Percentiles rank a stretch among this genome's conserved stretches.
Conservation (phyloP, 257 asterid genomes). For the Gentiana straminea region DNA sequence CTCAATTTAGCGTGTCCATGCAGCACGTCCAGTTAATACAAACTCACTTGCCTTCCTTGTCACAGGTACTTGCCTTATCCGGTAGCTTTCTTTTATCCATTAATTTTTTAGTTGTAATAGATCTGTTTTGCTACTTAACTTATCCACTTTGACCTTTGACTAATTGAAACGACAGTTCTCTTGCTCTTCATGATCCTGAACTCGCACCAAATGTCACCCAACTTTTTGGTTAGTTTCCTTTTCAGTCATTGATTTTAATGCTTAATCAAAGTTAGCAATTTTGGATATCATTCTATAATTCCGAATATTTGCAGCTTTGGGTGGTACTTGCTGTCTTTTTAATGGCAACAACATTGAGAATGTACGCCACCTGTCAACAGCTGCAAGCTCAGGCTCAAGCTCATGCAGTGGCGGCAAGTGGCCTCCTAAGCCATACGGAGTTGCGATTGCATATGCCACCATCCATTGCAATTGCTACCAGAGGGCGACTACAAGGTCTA, state of each 20-base stretch:
- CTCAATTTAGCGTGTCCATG: conserved; percentile 64
- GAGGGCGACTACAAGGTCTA: conserved; percentile 96
- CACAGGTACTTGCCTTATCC: conserved; percentile 51
- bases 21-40: conserved; percentile 84
- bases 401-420: conserved; percentile 78
- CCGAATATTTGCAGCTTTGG: conserved; percentile 60
- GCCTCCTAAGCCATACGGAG: conserved; percentile 94
- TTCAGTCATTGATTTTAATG: background rate
- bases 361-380: conserved; percentile 99
- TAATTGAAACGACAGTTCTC: conserved; percentile 53
- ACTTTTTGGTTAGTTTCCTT: conserved; percentile 75
- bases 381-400: conserved; percentile 99
- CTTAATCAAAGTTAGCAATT: background rate
- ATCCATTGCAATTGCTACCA: conserved; percentile 84
- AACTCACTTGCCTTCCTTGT: conserved; percentile 91
- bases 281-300: background rate
- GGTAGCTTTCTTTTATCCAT: background rate
- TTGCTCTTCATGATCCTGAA: conserved; percentile 94
- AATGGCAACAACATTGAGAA: conserved; percentile 86
- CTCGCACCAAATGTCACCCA: conserved; percentile 97
- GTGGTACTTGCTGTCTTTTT: conserved; percentile 92
- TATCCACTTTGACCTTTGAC: conserved; percentile 6
- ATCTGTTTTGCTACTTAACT: conserved; percentile 2
- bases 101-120: too few species aligned
- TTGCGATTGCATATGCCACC: conserved; percentile 98